Conservation (phyloP, 2,329 filamentous ascomycete species). For the Balansia obtecta region DNA sequence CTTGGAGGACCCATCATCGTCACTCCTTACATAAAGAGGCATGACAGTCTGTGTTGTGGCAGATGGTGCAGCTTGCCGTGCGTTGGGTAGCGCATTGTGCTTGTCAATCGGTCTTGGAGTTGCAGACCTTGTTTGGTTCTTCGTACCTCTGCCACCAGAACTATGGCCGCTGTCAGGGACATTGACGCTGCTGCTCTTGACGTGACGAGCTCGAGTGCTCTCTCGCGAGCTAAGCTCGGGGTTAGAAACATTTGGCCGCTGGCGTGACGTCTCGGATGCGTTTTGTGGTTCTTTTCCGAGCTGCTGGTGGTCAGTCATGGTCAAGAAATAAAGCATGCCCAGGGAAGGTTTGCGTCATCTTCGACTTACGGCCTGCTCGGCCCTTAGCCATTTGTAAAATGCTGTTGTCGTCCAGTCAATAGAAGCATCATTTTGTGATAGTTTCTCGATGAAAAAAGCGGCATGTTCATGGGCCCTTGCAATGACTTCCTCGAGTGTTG, state of each 20-base stretch:
- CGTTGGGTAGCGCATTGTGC: neutral
- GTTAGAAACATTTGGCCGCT: slow-evolving; percentile 9
- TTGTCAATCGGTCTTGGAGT: neutral
- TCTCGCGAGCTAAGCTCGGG: slow-evolving; percentile 8
- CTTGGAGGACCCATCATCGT: neutral
- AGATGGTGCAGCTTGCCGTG: neutral
- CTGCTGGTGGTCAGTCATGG: slow-evolving; percentile 11
- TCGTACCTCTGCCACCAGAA: neutral
- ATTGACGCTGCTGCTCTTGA: slow-evolving; percentile 9
- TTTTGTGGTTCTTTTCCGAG: slow-evolving; percentile 13
- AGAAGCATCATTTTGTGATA: slow-evolving; percentile 25
- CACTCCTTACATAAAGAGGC: neutral
- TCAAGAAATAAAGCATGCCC: neutral
- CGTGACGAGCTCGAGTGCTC: slow-evolving; percentile 3
- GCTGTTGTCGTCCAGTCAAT: slow-evolving; percentile 31
- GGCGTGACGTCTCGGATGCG: slow-evolving; percentile 12
- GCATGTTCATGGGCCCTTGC: slow-evolving; percentile 35
- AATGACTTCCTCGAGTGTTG: slow-evolving; percentile 35
- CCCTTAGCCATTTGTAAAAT: slow-evolving; percentile 37
- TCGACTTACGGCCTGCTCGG: slow-evolving; percentile 25
- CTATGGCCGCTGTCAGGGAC: neutral
- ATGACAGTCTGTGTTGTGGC: neutral
- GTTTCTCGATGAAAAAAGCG: slow-evolving; percentile 39
- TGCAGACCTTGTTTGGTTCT: neutral
- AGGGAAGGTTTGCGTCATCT: neutral